A percentile compares a stretch with the other conserved stretches of the same genome.
These are phyloP conservation scores for Aspergillus tanneri DNA, from an alignment of 2,329 filamentous ascomycete species.

Conservation along the genomic window DNA sequence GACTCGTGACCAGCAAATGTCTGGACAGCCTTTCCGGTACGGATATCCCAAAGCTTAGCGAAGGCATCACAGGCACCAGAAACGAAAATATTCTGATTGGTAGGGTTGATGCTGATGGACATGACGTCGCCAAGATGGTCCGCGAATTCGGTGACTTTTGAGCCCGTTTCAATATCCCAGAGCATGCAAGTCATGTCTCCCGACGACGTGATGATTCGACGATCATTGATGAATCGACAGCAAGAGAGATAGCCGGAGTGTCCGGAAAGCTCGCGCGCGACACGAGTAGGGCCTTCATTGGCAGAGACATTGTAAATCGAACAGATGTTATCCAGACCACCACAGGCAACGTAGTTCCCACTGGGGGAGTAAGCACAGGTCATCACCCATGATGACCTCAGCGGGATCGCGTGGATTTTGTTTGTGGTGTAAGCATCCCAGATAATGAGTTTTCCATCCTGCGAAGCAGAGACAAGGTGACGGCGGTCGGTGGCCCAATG, in stretches of 20 bases:
- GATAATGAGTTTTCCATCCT: constrained; percentile 99
- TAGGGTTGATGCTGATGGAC: constrained; percentile 99
- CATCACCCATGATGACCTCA: constrained; percentile 99
- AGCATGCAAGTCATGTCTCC: constrained; percentile 99
- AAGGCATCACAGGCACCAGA: constrained; percentile 99
- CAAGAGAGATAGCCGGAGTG: constrained; percentile 97
- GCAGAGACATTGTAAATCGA: constrained; percentile 99
- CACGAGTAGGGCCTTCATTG: constrained; percentile 92
- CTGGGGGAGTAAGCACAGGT: constrained; percentile 98
- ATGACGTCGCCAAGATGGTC: constrained; percentile 98
- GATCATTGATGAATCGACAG: constrained; percentile 98
- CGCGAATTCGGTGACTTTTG: constrained; percentile 96
- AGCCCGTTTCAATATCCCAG: constrained; percentile 98
- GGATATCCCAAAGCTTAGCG: constrained; percentile 98
- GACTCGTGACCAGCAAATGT: constrained; percentile 98
- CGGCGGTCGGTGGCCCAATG: constrained; percentile 99
- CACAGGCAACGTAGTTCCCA: constrained; percentile 97
- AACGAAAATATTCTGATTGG: constrained; percentile 98
- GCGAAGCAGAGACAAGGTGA: constrained; percentile 94
- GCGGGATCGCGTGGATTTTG: constrained; percentile 97
- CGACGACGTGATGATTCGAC: constrained; percentile 94
- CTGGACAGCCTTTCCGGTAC: constrained; percentile 95
- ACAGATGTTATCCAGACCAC: constrained; percentile 98
- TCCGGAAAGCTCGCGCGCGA: constrained; percentile 91
- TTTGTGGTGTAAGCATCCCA: constrained; percentile 99